Conservation (phyloP, 2,329 filamentous ascomycete genomes). For the Piedraia hortae region DNA sequence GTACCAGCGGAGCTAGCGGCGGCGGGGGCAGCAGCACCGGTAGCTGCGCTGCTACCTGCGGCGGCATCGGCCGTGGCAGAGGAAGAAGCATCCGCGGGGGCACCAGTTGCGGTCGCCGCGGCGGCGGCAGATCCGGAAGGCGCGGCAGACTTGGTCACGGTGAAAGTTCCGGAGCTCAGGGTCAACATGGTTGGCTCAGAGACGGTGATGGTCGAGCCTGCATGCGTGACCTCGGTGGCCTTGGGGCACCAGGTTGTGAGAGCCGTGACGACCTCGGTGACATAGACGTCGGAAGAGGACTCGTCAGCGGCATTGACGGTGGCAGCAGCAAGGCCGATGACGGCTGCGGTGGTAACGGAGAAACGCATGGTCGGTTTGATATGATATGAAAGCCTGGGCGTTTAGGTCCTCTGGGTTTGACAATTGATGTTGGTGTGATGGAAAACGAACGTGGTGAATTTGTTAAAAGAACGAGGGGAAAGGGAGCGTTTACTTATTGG, state of each 20-base stretch:
- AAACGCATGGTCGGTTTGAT: too few relatives aligned
- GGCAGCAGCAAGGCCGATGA: too few relatives aligned
- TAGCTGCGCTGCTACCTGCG: constrained; percentile 4
- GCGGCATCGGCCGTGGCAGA: constrained; percentile 6
- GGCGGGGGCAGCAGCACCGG: constrained; percentile 1
- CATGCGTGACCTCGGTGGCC: constrained; percentile 7
- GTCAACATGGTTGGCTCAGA: constrained; percentile 6
- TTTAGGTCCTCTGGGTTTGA: too few relatives aligned
- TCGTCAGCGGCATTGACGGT: too few relatives aligned
- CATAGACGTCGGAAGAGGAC: constrained; percentile 2
- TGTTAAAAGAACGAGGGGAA: too few relatives aligned
- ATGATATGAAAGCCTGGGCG: too few relatives aligned
- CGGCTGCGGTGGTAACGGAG: too few relatives aligned
- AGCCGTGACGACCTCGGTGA: constrained; percentile 9
- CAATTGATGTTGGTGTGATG: too few relatives aligned
- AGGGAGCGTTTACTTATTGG: too few relatives aligned
- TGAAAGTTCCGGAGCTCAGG: constrained; percentile 11
- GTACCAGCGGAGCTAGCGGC: neutral
- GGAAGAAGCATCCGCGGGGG: constrained; percentile 1
- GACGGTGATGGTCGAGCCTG: constrained; percentile 4
- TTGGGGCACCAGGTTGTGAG: constrained; percentile 12
- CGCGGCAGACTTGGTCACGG: constrained; percentile 24
- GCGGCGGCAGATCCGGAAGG: too few relatives aligned
- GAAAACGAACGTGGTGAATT: too few relatives aligned
- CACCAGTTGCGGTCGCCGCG: too few relatives aligned